Evolutionary conservation across 2,329 filamentous ascomycete genomes (phyloP).

Genomic region (Colletotrichum trifolii): DNA sequence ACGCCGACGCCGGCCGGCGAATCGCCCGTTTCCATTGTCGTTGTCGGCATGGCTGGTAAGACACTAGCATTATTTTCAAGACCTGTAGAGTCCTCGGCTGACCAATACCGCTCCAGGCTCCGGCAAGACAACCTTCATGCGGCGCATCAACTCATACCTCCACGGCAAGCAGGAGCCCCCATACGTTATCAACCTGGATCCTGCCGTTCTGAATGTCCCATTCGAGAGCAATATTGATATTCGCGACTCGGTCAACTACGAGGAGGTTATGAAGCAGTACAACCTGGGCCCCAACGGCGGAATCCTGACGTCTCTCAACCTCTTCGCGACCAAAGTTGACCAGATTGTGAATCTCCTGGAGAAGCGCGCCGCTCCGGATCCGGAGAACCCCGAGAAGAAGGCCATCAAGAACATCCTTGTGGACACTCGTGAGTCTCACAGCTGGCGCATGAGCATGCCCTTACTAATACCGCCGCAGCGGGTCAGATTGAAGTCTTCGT

Average conservation of each 20-base stretch:
- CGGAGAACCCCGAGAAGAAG: constrained; percentile 68
- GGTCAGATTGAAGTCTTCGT: constrained; percentile 99
- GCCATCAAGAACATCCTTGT: constrained; percentile 87
- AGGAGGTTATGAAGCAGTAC: constrained; percentile 99
- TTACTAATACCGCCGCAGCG: constrained; percentile 49
- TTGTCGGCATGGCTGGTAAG: constrained; percentile 93
- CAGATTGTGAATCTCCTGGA: constrained; percentile 91
- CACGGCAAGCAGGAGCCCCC: constrained; percentile 84
- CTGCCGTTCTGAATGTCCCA: constrained; percentile 90
- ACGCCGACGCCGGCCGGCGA: constrained; percentile 48
- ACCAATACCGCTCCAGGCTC: constrained; percentile 67
- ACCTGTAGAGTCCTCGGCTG: constrained; percentile 16
- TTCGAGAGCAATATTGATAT: constrained; percentile 99
- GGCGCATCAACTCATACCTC: constrained; percentile 93
- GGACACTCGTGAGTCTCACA: constrained; percentile 74
- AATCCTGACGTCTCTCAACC: constrained; percentile 93
- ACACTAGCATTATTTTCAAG: constrained; percentile 39
- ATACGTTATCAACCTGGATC: constrained; percentile 97
- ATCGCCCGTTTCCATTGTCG: constrained; percentile 82
- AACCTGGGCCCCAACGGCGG: constrained; percentile 97
- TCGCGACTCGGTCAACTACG: constrained; percentile 98
- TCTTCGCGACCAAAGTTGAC: constrained; percentile 98
- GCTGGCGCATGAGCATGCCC: not conserved
- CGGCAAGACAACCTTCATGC: constrained; percentile 99
- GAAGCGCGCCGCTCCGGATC: constrained; percentile 79